Base-by-base conservation (phyloP, 805 yeast species). In the Clavispora phyllophila region DNA sequence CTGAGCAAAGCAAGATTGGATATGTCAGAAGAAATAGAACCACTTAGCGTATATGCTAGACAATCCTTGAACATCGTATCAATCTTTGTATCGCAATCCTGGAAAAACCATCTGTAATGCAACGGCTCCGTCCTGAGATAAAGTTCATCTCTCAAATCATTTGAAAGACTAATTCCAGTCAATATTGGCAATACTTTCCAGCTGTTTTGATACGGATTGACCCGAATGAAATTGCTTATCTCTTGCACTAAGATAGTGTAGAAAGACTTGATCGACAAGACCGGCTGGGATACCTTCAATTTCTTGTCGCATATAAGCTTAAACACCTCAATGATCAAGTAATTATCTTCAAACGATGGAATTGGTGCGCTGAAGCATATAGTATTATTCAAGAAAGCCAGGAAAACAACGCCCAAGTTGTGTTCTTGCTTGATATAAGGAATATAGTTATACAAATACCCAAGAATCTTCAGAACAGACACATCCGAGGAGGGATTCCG, bases 121-220 rank as follows among this genome's bases (percentile, higher is more conserved):
- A 66, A 12, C 4, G 54, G 28, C 37, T 63, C 58, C 41, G 53
- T 44, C 35, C 60, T 15, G 45, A 69, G 49, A 53, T 61, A 52
- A 34, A 68, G 49, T 44, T 63, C 55, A 45, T 63, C 59, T 47
- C 71, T 53, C 46, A 70, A 40, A 20, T 50, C 61, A 34, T 61
- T 62, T 2, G 78, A 63, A 4, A 72, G 50, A 4, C 63, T 44
- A 14, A 77, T 55, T 0, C 83, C 83, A 0, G 75, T 51, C 8
- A 75, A 53, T 1, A 77, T 56, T 0, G 82, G 80, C 17, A 74
- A 46, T 1, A 66, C 66, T 51, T 73, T 76, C 79, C 79, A 72
- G 43, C 66, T 54, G 44, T 65, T 68, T 2, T 39, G 50, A 2
- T 39, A 22, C 0, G 61, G 69, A 46, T 63, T 51, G 51, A 36